Base-by-base conservation (phyloP, 805 yeast species). In the Clavispora santaluciae region DNA sequence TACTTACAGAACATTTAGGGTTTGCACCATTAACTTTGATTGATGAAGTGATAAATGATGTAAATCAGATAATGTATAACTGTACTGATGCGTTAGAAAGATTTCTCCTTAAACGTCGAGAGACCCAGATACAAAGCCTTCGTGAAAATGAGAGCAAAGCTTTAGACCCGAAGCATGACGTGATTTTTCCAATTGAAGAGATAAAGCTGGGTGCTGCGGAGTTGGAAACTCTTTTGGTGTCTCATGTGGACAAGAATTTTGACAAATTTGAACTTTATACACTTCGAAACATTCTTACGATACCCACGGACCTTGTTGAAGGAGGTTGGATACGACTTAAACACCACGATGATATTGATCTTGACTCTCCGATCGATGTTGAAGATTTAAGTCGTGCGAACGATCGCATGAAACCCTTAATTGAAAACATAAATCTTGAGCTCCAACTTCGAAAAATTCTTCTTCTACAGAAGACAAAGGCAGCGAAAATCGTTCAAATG, bases 41-140 rank as follows among this genome's bases (percentile, higher is more conserved):
- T 5, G 97, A 90, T 53, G 95, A 87, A 54, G 82, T 90, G 10
- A 86, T 89, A 51, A 88, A 89, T 60, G 86, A 88, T 1, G 93
- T 87, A 18, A 89, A 89, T 55, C 88, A 81, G 38, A 78, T 87
- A 21, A 75, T 88, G 80, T 84, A 85, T 63, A 81, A 83, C 50
- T 85, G 95, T 55, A 81, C 90, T 0, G 77, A 76, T 35, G 95
- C 87, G 1, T 74, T 90, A 63, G 95, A 86, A 57, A 72, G 72
- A 22, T 83, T 81, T 48, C 62, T 90, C 20, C 51, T 48, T 22
- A 42, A 54, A 54, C 36, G 55, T 47, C 38, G 51, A 40, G 28
- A 58, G 43, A 16, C 39, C 5, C 52, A 49, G 31, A 39, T 49
- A 6, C 43, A 22, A 48, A 51, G 37, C 49, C 58, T 35, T 26